Evolutionary conservation across 768 basidiomycete species (phyloP).

Genomic region (Thelephora aurantiotincta): DNA sequence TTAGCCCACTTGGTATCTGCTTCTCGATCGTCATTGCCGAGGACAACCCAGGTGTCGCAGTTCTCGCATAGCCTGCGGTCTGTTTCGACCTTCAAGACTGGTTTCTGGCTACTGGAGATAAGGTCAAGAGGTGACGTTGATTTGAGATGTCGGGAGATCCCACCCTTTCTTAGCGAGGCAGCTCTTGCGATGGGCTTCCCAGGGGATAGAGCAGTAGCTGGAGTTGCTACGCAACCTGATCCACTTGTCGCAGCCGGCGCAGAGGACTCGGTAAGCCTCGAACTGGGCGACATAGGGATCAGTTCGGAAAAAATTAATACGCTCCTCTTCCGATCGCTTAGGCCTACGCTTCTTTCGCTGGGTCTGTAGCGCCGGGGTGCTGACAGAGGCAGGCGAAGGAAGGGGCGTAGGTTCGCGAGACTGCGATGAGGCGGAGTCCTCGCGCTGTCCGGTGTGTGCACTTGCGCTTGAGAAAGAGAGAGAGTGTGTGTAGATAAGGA

Average conservation of each 20-base stretch:
- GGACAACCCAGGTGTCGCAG: constrained; percentile 55
- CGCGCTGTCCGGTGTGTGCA: too few species aligned
- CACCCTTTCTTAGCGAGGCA: constrained; percentile 70
- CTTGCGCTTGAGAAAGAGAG: background rate
- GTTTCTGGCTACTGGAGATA: constrained; percentile 16
- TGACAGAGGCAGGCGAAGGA: background rate
- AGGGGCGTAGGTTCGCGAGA: background rate
- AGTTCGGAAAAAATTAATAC: constrained; percentile 49
- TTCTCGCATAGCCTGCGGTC: constrained; percentile 56
- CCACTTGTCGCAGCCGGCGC: constrained; percentile 75
- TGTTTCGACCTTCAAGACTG: constrained; percentile 58
- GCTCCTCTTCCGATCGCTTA: constrained; percentile 66
- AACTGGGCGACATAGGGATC: constrained; percentile 74
- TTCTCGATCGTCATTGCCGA: constrained; percentile 40
- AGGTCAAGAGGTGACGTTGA: background rate
- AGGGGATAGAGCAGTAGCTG: constrained; percentile 78
- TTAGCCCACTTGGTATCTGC: constrained; percentile 55
- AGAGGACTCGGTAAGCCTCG: constrained; percentile 68
- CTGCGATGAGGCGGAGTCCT: too few species aligned
- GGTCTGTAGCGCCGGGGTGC: constrained; percentile 1
- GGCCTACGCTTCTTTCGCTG: constrained; percentile 48
- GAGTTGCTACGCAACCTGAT: constrained; percentile 77
- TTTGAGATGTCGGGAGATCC: constrained; percentile 12
- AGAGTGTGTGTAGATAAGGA: background rate
- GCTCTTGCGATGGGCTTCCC: constrained; percentile 77